These are phyloP conservation scores for Serpula lacrymans DNA, from an alignment of 768 basidiomycete genomes.

Conservation along the genomic window DNA sequence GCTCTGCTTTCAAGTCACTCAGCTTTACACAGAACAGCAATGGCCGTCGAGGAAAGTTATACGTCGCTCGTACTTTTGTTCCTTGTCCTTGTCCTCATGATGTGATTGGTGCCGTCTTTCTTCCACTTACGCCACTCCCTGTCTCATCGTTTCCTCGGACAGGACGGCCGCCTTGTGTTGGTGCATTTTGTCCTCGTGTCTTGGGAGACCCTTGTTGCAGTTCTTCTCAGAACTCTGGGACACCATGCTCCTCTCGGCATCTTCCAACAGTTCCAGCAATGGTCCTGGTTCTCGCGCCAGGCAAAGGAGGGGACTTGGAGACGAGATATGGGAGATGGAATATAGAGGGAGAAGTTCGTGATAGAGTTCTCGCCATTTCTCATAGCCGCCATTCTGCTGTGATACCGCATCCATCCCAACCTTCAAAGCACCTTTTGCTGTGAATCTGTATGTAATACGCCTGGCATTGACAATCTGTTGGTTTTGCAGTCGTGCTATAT, in stretches of 20 bases:
- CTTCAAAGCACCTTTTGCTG: not conserved
- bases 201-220: slow-evolving; percentile 48
- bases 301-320: slow-evolving; percentile 38
- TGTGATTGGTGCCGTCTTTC: slow-evolving; percentile 32
- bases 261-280: slow-evolving; percentile 15
- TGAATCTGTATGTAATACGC: not conserved
- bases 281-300: slow-evolving; percentile 26
- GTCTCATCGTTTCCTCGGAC: slow-evolving; percentile 5
- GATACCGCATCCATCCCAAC: not conserved
- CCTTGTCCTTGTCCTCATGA: slow-evolving; percentile 43
- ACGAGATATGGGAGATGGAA: slow-evolving; percentile 66
- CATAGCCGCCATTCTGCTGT: not conserved
- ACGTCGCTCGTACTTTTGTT: slow-evolving; percentile 39
- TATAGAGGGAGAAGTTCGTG: slow-evolving; percentile 25
- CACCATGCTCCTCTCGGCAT: slow-evolving; percentile 38
- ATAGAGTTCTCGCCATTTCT: not conserved
- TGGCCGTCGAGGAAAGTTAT: slow-evolving; percentile 22
- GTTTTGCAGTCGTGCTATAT: not conserved
- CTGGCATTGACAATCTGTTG: not conserved
- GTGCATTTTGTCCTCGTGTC: slow-evolving; percentile 68
- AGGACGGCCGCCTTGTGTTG: slow-evolving; percentile 53
- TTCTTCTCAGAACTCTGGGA: slow-evolving; percentile 49
- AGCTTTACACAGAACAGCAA: no score
- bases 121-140: slow-evolving; percentile 1
- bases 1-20: no score